Evolutionary conservation across 2,329 filamentous ascomycete species (phyloP), one percentile per base, ranked within the genome.

Genomic region (Tolypocladium sp.): DNA sequence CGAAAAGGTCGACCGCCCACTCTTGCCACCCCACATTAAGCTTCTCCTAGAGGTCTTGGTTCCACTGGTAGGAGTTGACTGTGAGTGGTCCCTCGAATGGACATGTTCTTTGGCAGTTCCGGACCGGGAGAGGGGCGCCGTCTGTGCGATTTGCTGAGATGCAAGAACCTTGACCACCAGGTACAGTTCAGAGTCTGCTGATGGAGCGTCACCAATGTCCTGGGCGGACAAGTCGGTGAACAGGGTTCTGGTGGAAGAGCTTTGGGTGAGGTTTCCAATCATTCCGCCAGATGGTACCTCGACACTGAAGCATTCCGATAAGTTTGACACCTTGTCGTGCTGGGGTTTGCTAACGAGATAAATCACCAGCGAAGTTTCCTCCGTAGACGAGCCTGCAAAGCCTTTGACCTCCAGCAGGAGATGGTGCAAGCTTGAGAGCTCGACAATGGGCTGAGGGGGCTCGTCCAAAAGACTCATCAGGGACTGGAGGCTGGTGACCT

Each of bases 401-500:
- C 88, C 87, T 67, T 89, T 92, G 61, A 97, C 82, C 66, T 96
- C 91, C 37, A 97, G 82, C 60, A 96, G 79, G 6, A 95, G 74
- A 66, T 97, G 88, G 69, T 96, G 90, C 57, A 96, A 76, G 41
- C 90, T 80, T 1, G 84, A 86, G 56, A 87, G 81, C 65, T 91
- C 92, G 20, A 84, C 74, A 12, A 83, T 77, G 4, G 84, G 79
- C 25, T 84, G 82, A 0, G 92, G 92, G n/a, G 87, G 85, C 65
- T 90, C 88, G 60, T 96, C 88, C 53, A 99, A 79, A 67, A 97
- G 82, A 73, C 92, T 96, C 94, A 99, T 99, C 69, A 92, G 85
- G 5, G 94, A 95, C 76, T 99, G 95, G 59, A 97, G 78, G 70
- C 87, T 91, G 8, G 93, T 93, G 64, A 97, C 84, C 60, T 96